Base-by-base conservation (phyloP, 2,329 filamentous ascomycete species). In the Neonectria punicea region DNA sequence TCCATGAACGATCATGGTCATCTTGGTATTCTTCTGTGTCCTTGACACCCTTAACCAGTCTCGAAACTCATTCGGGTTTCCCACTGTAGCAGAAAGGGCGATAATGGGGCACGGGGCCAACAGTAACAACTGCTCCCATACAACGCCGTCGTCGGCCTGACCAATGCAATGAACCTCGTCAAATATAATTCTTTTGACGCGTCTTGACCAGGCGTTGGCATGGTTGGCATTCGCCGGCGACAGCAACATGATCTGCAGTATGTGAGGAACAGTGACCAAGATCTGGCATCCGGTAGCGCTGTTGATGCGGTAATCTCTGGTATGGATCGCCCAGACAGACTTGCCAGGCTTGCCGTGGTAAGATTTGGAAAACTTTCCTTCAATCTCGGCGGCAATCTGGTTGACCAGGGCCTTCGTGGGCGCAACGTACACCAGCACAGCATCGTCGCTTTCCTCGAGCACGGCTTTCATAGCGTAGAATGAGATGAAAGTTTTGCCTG, bases 401-500 rank as follows among this genome's bases (percentile, higher is more conserved):
- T 94, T 94, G 63, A 94, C 92, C 11, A 95, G 82, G 4, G 93
- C 92, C 74, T 95, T 95, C 0, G 92, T 94, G 0, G 92, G 92
- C 0, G 92, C 92, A 6, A 95, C 90, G 69, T 94, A 95, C 0
- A 94, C 90, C 7, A 95, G 79, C 3, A 94, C 85, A 3, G 87
- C 89, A 53, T 93, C 87, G 65, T 94, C 87, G 66, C 87, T 88
- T 4, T 85, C 84, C 73, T 91, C 84, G 10, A 95, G 81, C 1
- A 94, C 82, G 73, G 92, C 89, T 73, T 92, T 90, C 90, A 94
- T 95, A 1, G 92, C 92, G 71, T 95, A 94, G 77, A 94, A 95
- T 1, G 88, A 91, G 63, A 94, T 94, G 76, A 94, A 95, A 0
- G 92, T 95, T 77, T 94, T 95, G 67, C 92, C 92, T 0, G 92